Conservation (phyloP, 805 yeast species). For the Spathaspora arborariae region DNA sequence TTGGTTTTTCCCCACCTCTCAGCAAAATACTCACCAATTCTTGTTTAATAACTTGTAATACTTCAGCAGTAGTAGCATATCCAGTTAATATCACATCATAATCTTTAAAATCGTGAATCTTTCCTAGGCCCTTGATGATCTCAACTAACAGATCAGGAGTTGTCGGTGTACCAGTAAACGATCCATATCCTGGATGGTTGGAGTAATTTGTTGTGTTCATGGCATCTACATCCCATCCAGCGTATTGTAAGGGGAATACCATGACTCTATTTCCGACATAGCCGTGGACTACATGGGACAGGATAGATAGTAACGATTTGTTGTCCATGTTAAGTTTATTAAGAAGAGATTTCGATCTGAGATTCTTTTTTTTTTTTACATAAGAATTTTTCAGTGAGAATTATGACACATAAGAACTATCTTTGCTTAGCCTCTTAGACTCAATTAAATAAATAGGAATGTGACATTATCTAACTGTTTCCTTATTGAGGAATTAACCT, state of each 20-base stretch:
- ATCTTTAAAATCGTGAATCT: slow-evolving; percentile 25
- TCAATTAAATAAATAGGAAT: too few relatives aligned
- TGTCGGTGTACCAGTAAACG: slow-evolving; percentile 45
- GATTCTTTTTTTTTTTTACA: background rate
- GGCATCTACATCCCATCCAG: slow-evolving; percentile 70
- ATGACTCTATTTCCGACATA: slow-evolving; percentile 70
- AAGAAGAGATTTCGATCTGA: background rate
- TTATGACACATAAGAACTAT: too few relatives aligned
- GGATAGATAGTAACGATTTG: slow-evolving; percentile 45
- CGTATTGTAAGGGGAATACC: slow-evolving; percentile 58
- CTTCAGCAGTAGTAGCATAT: slow-evolving; percentile 63
- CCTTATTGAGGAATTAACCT: too few relatives aligned
- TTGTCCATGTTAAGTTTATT: background rate
- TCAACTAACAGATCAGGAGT: slow-evolving; percentile 25
- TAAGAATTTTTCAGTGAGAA: background rate
- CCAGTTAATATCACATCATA: slow-evolving; percentile 78
- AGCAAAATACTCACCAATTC: slow-evolving; percentile 26
- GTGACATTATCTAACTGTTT: too few relatives aligned
- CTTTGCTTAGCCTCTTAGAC: too few relatives aligned
- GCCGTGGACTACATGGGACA: slow-evolving; percentile 72
- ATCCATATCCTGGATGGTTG: slow-evolving; percentile 70
- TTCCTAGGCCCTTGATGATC: slow-evolving; percentile 31
- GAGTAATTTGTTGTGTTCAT: slow-evolving; percentile 63
- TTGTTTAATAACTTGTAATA: slow-evolving; percentile 47
- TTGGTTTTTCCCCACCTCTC: slow-evolving; percentile 14